Base-by-base conservation (phyloP, 495 filamentous ascomycete genomes). In the Aspergillus coremiiformis region DNA sequence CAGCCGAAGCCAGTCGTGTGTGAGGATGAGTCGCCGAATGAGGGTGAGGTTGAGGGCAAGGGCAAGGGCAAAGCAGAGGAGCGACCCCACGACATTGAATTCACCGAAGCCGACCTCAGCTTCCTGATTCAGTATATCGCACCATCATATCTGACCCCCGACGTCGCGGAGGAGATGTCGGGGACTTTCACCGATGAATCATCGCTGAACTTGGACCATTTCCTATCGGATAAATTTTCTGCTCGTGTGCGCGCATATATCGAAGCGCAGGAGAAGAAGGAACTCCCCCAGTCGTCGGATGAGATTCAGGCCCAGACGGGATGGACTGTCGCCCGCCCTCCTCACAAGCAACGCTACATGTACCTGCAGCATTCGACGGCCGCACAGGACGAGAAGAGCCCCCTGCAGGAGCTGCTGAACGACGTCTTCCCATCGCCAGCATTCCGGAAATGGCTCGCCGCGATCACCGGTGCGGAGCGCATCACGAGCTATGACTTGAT, bases 311-410 rank as follows among this genome's bases (percentile, higher is more conserved):
- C 77, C 4, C 53, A 58, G 52, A 76, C 72, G 22, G 70, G 74
- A 7, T 92, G 87, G 87, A 79, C 78, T 35, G 84, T 93, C 12
- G 87, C 93, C 19, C 76, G 82, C 12, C 93, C 93, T 27, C 93
- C 93, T 2, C 91, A 97, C 70, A 99, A 97, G 68, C 90, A 96
- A 59, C 88, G 90, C 4, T 99, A 85, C 69, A 70, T 94, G 10
- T 99, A 89, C 68, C 79, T 87, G 35, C 81, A 90, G 48, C 57
- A 70, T 11, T 64, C 72, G 1, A 60, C 60, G 8, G 29, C 59
- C 5, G 39, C 56, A 0, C 22, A 60, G 35, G 65, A 66, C 33
- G 44, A 65, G 53, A 61, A 71, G 7, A 69, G 75, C n/a, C 89
- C 90, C 0, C 72, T 93, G 42, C 79, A 84, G 49, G 86, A 88